These are phyloP conservation scores for Aureobasidium zeae DNA, from an alignment of 2,329 filamentous ascomycete genomes.

Conservation along the genomic window DNA sequence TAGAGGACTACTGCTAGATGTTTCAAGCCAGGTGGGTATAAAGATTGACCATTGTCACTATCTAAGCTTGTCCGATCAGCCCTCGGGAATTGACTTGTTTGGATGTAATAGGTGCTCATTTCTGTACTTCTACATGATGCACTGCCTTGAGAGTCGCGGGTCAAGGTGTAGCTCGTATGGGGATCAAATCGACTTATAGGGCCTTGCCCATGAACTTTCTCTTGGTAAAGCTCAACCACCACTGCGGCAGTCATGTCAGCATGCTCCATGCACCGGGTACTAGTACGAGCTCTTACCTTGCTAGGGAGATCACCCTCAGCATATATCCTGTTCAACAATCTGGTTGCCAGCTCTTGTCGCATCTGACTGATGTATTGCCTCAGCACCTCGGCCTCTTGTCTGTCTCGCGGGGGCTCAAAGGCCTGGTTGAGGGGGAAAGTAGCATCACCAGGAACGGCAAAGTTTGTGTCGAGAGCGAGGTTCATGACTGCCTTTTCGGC, in stretches of 20 bases:
- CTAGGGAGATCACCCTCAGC: slow-evolving; percentile 60
- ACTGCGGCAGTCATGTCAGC: slow-evolving; percentile 51
- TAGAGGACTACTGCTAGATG: too few relatives aligned
- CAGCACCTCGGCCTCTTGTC: slow-evolving; percentile 81
- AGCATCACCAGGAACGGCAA: slow-evolving; percentile 88
- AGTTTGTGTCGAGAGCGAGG: slow-evolving; percentile 82
- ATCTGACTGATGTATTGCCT: slow-evolving; percentile 87
- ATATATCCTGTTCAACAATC: slow-evolving; percentile 80
- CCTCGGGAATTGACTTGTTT: too few relatives aligned
- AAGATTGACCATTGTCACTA: too few relatives aligned
- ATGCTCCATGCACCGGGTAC: not conserved
- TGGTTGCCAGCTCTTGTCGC: slow-evolving; percentile 75
- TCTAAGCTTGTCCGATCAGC: too few relatives aligned
- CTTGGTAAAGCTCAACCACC: slow-evolving; percentile 99
- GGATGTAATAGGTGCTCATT: too few relatives aligned
- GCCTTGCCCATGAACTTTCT: slow-evolving; percentile 98
- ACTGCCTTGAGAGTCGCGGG: too few relatives aligned
- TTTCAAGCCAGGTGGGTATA: too few relatives aligned
- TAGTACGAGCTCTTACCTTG: slow-evolving; percentile 37
- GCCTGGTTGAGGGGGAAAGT: slow-evolving; percentile 93
- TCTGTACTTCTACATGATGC: too few relatives aligned
- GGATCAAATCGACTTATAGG: slow-evolving; percentile 22
- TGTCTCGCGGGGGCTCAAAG: slow-evolving; percentile 78
- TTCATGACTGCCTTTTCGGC: slow-evolving; percentile 76
- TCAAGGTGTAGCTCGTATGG: too few relatives aligned